Conservation (phyloP, 441 rosid species). For the Melastoma candidum region DNA sequence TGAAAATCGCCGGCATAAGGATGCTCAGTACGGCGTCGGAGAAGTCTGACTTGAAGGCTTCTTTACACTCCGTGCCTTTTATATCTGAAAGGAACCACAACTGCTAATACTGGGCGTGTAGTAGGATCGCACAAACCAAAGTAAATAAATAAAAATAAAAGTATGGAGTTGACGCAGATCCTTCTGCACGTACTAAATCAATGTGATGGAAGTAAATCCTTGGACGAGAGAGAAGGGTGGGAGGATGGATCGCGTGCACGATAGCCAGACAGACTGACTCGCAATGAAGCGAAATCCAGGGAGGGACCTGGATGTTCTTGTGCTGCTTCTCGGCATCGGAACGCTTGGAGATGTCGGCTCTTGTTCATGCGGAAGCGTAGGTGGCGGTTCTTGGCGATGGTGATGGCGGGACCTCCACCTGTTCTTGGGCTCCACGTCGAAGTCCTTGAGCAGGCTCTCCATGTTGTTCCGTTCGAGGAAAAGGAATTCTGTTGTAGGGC, state of each 20-base stretch:
- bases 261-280: too few relatives aligned
- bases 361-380: constrained; percentile 65
- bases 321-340: constrained; percentile 37
- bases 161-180: too few relatives aligned
- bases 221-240: not conserved
- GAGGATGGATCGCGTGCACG: too few relatives aligned
- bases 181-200: too few relatives aligned
- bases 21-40: constrained; percentile 26
- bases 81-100: constrained; percentile 8
- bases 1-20: constrained; percentile 39
- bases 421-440: constrained; percentile 50
- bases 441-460: constrained; percentile 27
- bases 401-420: constrained; percentile 60
- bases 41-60: constrained; percentile 31
- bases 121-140: too few relatives aligned
- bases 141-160: too few relatives aligned
- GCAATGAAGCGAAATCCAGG: too few relatives aligned
- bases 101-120: too few relatives aligned
- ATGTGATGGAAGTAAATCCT: constrained; percentile 19
- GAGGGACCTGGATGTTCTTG: constrained; percentile 50
- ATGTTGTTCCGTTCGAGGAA: too few relatives aligned
- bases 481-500: too few relatives aligned
- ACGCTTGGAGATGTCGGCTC: constrained; percentile 54
- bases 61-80: constrained; percentile 13
- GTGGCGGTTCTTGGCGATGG: constrained; percentile 58